phyloP scores from a whole-genome alignment of 106 monocot species.

The Dioscorea dumetorum region DNA sequence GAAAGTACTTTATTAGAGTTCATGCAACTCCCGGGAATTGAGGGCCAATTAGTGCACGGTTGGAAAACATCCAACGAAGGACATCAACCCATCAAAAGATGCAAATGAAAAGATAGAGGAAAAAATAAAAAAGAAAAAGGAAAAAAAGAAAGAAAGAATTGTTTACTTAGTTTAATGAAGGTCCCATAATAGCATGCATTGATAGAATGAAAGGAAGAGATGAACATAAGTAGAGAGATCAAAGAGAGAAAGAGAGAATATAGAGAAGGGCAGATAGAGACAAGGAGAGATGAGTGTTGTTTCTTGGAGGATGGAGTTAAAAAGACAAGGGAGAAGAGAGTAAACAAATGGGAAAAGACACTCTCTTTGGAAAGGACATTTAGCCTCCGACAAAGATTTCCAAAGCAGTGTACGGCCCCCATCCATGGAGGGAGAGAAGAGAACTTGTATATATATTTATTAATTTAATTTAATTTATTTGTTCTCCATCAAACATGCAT shows the following conservation, averaged over 20 bases:
- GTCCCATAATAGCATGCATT: no score
- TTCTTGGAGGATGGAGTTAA: neutral
- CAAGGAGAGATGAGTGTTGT: neutral
- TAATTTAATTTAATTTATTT: no score
- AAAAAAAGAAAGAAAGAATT: no score
- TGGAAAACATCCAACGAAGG: no score
- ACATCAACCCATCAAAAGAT: no score
- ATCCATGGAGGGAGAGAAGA: neutral
- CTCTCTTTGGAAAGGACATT: neutral
- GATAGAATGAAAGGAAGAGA: neutral
- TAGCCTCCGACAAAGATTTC: slow-evolving; percentile 1
- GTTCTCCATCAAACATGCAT: no score
- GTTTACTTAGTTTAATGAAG: no score
- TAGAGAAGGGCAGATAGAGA: neutral
- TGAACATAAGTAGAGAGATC: neutral
- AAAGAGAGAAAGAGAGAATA: neutral
- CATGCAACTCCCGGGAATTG: no score
- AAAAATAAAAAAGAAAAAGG: no score
- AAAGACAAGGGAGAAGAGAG: neutral
- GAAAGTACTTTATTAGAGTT: no score
- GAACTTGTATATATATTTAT: neutral
- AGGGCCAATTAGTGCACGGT: no score
- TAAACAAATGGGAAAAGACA: neutral
- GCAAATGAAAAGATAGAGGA: no score
- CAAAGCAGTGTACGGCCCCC: neutral